Evolutionary conservation across 805 yeast species (phyloP).

Genomic region (Cyberlindnera galapagoensis): DNA sequence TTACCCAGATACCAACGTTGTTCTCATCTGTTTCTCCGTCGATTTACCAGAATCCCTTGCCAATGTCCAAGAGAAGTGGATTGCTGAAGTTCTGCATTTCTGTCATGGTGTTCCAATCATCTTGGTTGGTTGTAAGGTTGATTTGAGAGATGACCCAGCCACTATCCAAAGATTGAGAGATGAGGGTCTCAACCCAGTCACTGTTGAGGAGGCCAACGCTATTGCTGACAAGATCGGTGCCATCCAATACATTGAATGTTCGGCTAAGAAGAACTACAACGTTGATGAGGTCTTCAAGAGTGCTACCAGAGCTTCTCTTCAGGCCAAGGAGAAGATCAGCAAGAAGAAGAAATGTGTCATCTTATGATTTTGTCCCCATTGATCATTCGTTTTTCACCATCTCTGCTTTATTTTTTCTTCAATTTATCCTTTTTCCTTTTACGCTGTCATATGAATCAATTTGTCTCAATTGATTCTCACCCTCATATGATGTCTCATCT

Average conservation of each 20-base stretch:
- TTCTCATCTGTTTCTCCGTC: constrained; percentile 84
- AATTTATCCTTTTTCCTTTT: constrained; percentile 1
- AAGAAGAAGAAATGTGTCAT: constrained; percentile 50
- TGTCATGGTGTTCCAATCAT: constrained; percentile 93
- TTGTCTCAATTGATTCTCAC: too few relatives aligned
- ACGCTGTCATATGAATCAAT: constrained; percentile 1
- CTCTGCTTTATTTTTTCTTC: background rate
- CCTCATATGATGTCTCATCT: too few relatives aligned
- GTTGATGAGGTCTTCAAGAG: constrained; percentile 90
- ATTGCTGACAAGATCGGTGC: constrained; percentile 91
- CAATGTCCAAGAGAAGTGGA: constrained; percentile 95
- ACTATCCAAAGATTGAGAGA: constrained; percentile 70
- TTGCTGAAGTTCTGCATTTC: constrained; percentile 86
- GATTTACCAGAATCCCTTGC: constrained; percentile 90
- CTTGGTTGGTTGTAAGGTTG: constrained; percentile 87
- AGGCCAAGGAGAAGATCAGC: constrained; percentile 40
- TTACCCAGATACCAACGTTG: constrained; percentile 89
- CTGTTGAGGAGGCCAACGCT: constrained; percentile 75
- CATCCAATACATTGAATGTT: constrained; percentile 80
- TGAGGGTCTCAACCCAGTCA: constrained; percentile 74
- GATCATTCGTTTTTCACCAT: background rate
- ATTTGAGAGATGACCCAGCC: constrained; percentile 75
- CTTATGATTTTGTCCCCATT: constrained; percentile 33
- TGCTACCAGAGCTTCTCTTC: constrained; percentile 86
- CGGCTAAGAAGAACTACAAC: constrained; percentile 87